Evolutionary conservation across 306 rosid species (phyloP).

Genomic region (Vigna radiata): DNA sequence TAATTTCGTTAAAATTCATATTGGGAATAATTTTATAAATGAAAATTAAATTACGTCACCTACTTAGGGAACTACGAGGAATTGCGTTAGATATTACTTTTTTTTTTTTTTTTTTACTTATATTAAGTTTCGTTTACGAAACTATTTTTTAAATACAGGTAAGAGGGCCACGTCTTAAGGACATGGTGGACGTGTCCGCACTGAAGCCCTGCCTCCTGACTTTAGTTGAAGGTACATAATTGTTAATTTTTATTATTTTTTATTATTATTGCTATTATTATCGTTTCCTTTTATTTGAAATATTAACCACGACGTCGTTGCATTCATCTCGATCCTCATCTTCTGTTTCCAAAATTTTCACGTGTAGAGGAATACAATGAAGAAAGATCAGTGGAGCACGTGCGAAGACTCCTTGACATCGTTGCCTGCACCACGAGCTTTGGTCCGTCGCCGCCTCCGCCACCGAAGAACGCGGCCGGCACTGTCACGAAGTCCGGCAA

Average conservation of each 20-base stretch:
- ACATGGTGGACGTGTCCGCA: conserved; percentile 88
- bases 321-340: neutral
- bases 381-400: conserved; percentile 75
- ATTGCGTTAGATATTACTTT: neutral
- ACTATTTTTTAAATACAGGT: conserved; percentile 52
- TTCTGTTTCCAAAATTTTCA: neutral
- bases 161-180: conserved; percentile 81
- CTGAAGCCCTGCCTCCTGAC: conserved; percentile 83
- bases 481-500: conserved; percentile 51
- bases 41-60: neutral
- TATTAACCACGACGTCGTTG: conserved; percentile 47
- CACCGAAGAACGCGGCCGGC: conserved; percentile 40
- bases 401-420: conserved; percentile 81
- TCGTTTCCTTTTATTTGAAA: conserved; percentile 14
- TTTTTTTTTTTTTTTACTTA: neutral
- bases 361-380: conserved; percentile 80
- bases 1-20: neutral
- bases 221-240: conserved; percentile 72
- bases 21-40: neutral
- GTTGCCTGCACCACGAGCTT: conserved; percentile 88
- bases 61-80: neutral
- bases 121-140: neutral
- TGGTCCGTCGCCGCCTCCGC: conserved; percentile 57
- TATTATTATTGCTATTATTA: neutral
- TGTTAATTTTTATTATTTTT: neutral